Base-by-base conservation (phyloP, 345 rosid species). In the Carallia brachiata region DNA sequence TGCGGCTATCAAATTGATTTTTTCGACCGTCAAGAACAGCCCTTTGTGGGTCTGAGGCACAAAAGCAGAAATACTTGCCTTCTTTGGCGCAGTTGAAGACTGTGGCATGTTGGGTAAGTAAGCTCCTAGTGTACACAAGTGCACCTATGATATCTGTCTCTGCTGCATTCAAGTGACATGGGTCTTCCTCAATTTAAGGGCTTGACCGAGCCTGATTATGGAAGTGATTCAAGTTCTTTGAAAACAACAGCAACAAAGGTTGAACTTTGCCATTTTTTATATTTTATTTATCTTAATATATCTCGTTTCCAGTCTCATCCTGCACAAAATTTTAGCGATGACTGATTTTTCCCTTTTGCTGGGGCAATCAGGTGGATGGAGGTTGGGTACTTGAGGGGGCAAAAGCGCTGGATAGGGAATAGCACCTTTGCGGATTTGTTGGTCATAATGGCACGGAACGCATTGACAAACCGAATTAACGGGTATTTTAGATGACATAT, bases 381-480 rank as follows among this genome's bases (percentile, higher is more conserved):
- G 99, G 99, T 68, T 92, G 99, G 97, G 69, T 80, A 71, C 85
- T 95, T 10, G 85, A 90, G 63, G 99, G 99, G 55, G 71, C 91
- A 92, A 77, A 95, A 95, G 75, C 97, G 97, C 71, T 95, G 99
- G 97, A 95, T 95, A 48, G 97, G 99, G 79, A 95, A 95, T 75
- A 87, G 97, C 79, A 92, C 99, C 39, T 95, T 95, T 77, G 93
- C 99, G 1, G 99, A 92, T 81, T n/a, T 95, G 63, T 78, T 92
- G 79, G 61, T 92, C 79, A 81, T 90, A 74, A 87, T 95, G 77
- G 97, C 98, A 23, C 80, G 97, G 79, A 92, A 90, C 82, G 71
- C 83, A 1, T 52, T 86, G 72, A 85, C 97, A 6, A 87, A 92
- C 80, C 97, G 89, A 83, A 87, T 92, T 77, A 95, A 92, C 44